phyloP scores from a whole-genome alignment of 139 green algal genomes.

The Mychonastes homosphaera region DNA sequence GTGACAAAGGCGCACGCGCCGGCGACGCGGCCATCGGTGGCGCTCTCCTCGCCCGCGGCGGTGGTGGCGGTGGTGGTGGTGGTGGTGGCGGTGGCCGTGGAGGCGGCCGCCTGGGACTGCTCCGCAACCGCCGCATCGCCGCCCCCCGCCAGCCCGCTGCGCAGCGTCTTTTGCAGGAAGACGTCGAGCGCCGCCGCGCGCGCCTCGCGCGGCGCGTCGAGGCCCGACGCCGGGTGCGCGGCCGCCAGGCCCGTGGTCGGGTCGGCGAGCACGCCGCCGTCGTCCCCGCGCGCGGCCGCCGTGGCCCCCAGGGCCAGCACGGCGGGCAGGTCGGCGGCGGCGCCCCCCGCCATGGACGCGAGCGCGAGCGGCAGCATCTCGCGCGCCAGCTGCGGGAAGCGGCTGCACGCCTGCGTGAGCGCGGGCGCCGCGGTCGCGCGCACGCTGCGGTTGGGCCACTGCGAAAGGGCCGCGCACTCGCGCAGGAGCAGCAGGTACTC shows the following conservation, averaged over 20 bases:
- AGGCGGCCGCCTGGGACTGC: not conserved
- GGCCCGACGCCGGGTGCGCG: too few species aligned
- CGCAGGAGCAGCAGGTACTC: slow-evolving; percentile 22
- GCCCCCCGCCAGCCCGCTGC: not conserved
- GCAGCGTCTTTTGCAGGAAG: not conserved
- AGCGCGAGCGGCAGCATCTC: slow-evolving; percentile 28
- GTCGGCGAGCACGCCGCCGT: not conserved
- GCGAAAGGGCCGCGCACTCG: slow-evolving; percentile 14
- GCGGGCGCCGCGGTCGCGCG: slow-evolving; percentile 3
- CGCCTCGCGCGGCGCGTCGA: not conserved
- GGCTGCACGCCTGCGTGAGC: slow-evolving; percentile 41
- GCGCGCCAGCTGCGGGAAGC: slow-evolving; percentile 40
- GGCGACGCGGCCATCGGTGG: slow-evolving; percentile 27
- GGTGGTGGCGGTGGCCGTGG: not conserved
- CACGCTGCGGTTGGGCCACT: slow-evolving; percentile 31
- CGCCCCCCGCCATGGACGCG: slow-evolving; percentile 36
- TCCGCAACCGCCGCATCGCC: not conserved
- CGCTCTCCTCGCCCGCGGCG: slow-evolving; percentile 9
- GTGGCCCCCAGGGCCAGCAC: not conserved
- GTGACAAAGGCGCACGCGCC: slow-evolving; percentile 25
- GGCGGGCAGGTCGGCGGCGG: not conserved
- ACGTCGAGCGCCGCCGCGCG: not conserved
- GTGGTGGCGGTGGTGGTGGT: not conserved
- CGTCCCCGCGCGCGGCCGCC: not conserved
- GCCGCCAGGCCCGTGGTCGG: too few species aligned